Conservation (phyloP, 2,329 filamentous ascomycete genomes). For the Colletotrichum sp. region DNA sequence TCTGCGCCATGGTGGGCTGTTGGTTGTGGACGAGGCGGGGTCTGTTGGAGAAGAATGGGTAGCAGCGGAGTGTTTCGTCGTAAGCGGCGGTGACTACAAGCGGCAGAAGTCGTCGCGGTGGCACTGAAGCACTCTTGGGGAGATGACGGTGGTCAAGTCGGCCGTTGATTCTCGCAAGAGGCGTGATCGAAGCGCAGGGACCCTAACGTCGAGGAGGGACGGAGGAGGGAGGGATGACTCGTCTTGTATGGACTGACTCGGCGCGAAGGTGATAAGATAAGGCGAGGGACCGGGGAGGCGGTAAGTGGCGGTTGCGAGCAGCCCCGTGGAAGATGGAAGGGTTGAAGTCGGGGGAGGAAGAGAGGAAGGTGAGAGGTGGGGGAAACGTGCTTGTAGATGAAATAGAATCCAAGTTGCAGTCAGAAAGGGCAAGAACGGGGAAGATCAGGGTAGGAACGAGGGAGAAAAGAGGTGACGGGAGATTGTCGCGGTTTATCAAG, state of each 20-base stretch:
- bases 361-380: neutral
- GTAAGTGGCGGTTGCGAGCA: neutral
- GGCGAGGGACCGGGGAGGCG: neutral
- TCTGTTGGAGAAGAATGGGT: neutral
- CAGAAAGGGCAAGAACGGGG: neutral
- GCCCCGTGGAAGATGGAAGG: neutral
- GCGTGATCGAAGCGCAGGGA: neutral
- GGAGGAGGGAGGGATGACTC: constrained; percentile 16
- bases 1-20: constrained; percentile 54
- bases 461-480: neutral
- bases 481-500: constrained; percentile 14
- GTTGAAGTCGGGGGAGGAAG: neutral
- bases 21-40: neutral
- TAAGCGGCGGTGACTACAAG: neutral
- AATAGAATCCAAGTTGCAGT: neutral
- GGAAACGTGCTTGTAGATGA: neutral
- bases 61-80: neutral
- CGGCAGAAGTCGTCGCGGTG: neutral
- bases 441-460: neutral
- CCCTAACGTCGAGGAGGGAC: neutral
- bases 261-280: constrained; percentile 11
- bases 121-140: neutral
- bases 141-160: neutral
- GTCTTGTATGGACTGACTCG: constrained; percentile 14
- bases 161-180: neutral